Evolutionary conservation across 2,329 filamentous ascomycete species (phyloP).

Genomic region (Ceratocystiopsis brevicomis): DNA sequence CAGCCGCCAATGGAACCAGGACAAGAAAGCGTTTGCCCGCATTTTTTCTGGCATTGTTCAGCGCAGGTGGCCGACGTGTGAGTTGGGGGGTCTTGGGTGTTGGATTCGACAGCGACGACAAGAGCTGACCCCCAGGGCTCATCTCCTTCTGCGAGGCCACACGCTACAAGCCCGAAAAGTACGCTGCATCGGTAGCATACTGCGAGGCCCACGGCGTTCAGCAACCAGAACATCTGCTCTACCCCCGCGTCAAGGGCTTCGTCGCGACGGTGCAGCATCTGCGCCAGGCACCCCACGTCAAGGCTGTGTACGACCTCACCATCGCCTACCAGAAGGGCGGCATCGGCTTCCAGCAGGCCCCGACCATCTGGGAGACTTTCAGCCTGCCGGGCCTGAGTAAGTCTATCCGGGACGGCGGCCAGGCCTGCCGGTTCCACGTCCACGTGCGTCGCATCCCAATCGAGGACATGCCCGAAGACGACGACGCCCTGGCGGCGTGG

Average conservation of each 20-base stretch:
- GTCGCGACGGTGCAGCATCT: constrained; percentile 38
- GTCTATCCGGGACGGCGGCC: constrained; percentile 5
- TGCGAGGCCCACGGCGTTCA: constrained; percentile 30
- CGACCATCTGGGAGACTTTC: constrained; percentile 34
- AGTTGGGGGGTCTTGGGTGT: too few species aligned
- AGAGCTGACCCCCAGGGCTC: constrained; percentile 27
- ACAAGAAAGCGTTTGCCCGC: constrained; percentile 34
- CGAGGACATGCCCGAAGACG: constrained; percentile 26
- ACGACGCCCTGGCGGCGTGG: constrained; percentile 30
- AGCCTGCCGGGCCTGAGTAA: constrained; percentile 18
- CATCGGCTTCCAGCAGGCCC: constrained; percentile 19
- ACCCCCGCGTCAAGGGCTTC: constrained; percentile 42
- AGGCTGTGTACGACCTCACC: constrained; percentile 35
- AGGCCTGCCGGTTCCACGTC: constrained; percentile 29
- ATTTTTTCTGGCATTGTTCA: constrained; percentile 36
- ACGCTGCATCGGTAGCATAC: constrained; percentile 30
- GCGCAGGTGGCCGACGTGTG: constrained; percentile 37
- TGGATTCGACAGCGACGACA: constrained; percentile 11
- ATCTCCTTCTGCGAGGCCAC: constrained; percentile 47
- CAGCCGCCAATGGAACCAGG: constrained; percentile 37
- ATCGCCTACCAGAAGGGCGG: constrained; percentile 30
- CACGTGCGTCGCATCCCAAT: constrained; percentile 29
- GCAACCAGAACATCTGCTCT: constrained; percentile 37
- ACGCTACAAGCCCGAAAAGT: constrained; percentile 35
- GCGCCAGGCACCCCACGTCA: constrained; percentile 28